These are phyloP conservation scores for Oenanthe sinensis DNA, from an alignment of 129 eudicot species.

Conservation along the genomic window DNA sequence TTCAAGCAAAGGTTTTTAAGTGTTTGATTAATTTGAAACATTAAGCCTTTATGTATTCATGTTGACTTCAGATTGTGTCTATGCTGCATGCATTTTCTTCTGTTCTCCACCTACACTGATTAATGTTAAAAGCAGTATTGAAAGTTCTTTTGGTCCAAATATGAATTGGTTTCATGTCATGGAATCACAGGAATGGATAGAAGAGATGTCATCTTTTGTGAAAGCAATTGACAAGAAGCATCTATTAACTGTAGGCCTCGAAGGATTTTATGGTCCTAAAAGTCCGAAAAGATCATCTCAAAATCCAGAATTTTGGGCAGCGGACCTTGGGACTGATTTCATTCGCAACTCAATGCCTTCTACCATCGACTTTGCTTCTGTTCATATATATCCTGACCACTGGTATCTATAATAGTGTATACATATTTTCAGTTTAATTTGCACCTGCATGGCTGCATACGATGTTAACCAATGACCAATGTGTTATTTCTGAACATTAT, in stretches of 20 bases:
- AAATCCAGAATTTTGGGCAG: constrained; percentile 85
- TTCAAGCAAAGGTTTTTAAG: background rate
- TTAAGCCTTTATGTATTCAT: background rate
- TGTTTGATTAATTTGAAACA: background rate
- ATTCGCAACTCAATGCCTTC: constrained; percentile 79
- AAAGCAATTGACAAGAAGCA: constrained; percentile 75
- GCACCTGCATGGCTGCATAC: background rate
- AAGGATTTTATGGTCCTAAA: constrained; percentile 89
- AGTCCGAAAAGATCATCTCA: constrained; percentile 50
- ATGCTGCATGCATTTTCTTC: background rate
- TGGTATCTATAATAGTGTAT: constrained; percentile 33
- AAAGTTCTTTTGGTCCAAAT: background rate
- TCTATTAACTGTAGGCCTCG: constrained; percentile 74
- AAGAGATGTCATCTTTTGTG: constrained; percentile 79
- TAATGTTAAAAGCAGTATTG: too few species aligned
- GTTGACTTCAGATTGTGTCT: background rate
- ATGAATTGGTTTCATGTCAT: constrained; percentile 3
- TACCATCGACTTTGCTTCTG: constrained; percentile 81
- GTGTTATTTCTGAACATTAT: background rate
- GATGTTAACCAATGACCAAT: background rate
- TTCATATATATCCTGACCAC: constrained; percentile 96
- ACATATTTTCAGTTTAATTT: background rate
- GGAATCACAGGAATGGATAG: constrained; percentile 84
- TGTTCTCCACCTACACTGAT: background rate
- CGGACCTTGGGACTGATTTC: constrained; percentile 82